These are phyloP conservation scores for Beta vulgaris DNA, from an alignment of 148 eudicot species.

Conservation along the genomic window DNA sequence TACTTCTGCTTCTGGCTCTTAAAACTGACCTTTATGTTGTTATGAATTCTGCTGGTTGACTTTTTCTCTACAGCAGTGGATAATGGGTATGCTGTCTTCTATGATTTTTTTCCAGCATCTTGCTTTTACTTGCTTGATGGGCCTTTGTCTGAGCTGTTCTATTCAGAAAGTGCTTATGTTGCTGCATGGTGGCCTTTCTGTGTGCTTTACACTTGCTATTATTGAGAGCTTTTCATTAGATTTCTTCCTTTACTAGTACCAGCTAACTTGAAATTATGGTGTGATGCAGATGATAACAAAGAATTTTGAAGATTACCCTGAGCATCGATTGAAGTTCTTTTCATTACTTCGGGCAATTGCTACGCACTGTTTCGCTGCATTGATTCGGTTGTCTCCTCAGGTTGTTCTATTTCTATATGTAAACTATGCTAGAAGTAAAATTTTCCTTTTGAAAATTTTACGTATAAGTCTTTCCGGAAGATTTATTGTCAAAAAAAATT, in stretches of 20 bases:
- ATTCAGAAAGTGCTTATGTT: background rate
- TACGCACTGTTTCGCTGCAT: slow-evolving; percentile 87
- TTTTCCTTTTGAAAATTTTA: background rate
- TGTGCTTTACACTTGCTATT: background rate
- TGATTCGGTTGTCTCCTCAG: slow-evolving; percentile 79
- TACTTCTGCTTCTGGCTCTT: background rate
- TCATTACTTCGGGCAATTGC: slow-evolving; percentile 94
- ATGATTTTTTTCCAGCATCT: background rate
- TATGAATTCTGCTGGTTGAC: background rate
- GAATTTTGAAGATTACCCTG: slow-evolving; percentile 99
- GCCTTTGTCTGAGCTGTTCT: background rate
- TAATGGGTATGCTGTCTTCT: no score
- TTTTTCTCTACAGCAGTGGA: background rate
- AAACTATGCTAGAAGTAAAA: background rate
- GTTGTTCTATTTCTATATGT: slow-evolving; percentile 41
- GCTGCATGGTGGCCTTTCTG: slow-evolving; percentile 1
- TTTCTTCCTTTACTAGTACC: background rate
- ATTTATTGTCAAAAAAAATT: no score
- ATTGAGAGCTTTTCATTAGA: background rate
- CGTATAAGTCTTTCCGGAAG: background rate
- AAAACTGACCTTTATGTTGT: background rate
- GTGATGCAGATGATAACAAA: slow-evolving; percentile 86
- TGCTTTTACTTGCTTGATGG: background rate
- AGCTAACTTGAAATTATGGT: slow-evolving; percentile 18
- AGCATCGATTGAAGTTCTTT: slow-evolving; percentile 96